Base-by-base conservation (phyloP, 331 rosid genomes). In the Stylosanthes scabra region DNA sequence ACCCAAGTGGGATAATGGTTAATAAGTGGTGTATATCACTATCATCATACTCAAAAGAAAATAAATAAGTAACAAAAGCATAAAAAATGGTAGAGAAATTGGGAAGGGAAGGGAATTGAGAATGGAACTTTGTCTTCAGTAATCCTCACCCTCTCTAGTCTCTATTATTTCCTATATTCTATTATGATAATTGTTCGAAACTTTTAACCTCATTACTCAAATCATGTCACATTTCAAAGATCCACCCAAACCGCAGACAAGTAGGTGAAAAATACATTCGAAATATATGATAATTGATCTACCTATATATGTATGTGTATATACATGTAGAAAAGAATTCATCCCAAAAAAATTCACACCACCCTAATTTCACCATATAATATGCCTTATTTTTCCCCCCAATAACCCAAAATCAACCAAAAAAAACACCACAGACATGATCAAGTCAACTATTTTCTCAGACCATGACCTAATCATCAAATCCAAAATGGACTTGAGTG, bases 231-330 rank as follows among this genome's bases (percentile, higher is more conserved):
- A 68, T 40, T 68, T 57, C 57, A 71, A 61, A 61, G 64, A 60
- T 37, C 58, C 68, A 66, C 57, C 80, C 80, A 77, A 64, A 16
- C 46, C 65, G 79, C 70, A 71, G 51, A 70, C 80, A 72, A 25
- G 68, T 25, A 70, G 54, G 67, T 61, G 70, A 60, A 20, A 68
- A 51, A 29, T 7, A 51, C 16, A 46, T 51, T 44, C 20, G 46
- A 14, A 76, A 72, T 61, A 73, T 80, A 31, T 31, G 37, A 31
- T 31, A 5, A 31, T 31, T 31, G 37, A 31, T 31, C 3, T 31
- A 31, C 79, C 76, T 74, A 66, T 81, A 74, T 74, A 60, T 77
- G 66, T 74, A 60, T 77, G 66, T 71, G 75, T 77, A 83, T 80
- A 39, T 74, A 80, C 88, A 84, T 64, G 66, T 77, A 57, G 69